A percentile compares a stretch with the other conserved stretches of the same genome.
Evolutionary conservation across 352 stramenopile species (phyloP).

Genomic region (Globisporangium spiculum): DNA sequence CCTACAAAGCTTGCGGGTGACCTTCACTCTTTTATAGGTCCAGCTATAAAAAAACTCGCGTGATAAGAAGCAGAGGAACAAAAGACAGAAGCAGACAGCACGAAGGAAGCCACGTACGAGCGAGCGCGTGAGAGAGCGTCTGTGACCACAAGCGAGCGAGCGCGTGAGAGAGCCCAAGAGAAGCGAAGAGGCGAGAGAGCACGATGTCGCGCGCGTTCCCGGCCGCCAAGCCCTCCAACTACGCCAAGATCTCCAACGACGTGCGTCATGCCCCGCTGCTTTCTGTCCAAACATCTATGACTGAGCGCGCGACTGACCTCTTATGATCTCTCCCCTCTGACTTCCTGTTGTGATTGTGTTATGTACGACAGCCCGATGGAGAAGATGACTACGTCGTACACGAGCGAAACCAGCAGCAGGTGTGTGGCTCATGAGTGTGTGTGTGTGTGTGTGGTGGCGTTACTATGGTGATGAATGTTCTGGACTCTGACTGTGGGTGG

Average conservation of each 20-base stretch:
- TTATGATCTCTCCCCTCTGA: neutral
- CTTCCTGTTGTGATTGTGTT: neutral
- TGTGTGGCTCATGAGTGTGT: neutral
- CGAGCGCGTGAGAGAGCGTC: neutral
- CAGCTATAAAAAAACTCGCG: slow-evolving; percentile 7
- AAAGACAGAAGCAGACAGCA: neutral
- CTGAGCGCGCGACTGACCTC: neutral
- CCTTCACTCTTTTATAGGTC: neutral
- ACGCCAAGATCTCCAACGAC: slow-evolving; percentile 72
- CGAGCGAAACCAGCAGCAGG: slow-evolving; percentile 55
- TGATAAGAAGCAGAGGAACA: slow-evolving; percentile 9
- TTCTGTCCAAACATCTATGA: neutral
- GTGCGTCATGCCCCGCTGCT: slow-evolving; percentile 19
- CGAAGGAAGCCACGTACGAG: neutral
- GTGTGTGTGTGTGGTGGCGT: too few relatives aligned
- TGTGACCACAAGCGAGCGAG: slow-evolving; percentile 2
- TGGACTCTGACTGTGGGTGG: neutral
- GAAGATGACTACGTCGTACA: slow-evolving; percentile 58
- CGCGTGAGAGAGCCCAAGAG: neutral
- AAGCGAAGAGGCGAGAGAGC: neutral
- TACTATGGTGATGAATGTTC: neutral
- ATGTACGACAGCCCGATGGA: slow-evolving; percentile 34
- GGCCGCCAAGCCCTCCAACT: slow-evolving; percentile 55
- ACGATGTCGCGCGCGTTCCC: slow-evolving; percentile 61
- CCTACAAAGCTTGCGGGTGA: neutral